Evolutionary conservation across 2,329 filamentous ascomycete species (phyloP).

Genomic region (Botrytis aclada): DNA sequence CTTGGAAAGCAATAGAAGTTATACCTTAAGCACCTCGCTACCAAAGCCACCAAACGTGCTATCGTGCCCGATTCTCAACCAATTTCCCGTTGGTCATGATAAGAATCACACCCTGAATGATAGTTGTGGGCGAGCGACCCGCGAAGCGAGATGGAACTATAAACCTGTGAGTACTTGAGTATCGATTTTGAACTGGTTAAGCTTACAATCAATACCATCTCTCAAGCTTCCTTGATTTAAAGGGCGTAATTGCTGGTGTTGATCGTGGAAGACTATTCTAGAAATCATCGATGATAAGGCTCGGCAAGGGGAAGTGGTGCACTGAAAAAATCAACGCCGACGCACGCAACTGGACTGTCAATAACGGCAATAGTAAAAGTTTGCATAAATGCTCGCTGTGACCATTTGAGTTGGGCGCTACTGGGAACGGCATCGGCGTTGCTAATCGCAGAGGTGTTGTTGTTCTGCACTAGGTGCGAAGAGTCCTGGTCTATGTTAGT

Average conservation of each 20-base stretch:
- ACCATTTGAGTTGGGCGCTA: not conserved
- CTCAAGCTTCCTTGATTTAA: not conserved
- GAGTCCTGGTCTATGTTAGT: not conserved
- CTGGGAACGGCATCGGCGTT: not conserved
- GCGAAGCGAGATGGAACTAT: not conserved
- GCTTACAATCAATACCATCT: not conserved
- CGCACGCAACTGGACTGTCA: not conserved
- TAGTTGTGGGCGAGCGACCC: not conserved
- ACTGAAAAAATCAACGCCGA: not conserved
- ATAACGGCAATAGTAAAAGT: not conserved
- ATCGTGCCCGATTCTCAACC: too few relatives aligned
- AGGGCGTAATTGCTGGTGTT: not conserved
- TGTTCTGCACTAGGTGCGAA: not conserved
- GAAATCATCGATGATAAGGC: not conserved
- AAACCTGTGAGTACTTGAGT: not conserved
- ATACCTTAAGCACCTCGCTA: not conserved
- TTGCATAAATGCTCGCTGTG: not conserved
- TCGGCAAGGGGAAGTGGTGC: not conserved
- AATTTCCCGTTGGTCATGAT: not conserved
- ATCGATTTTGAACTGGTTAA: accelerated
- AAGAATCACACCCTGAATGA: not conserved
- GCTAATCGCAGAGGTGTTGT: too few relatives aligned
- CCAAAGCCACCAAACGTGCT: too few relatives aligned
- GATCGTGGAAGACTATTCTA: not conserved
- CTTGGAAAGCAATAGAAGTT: not conserved